Evolutionary conservation across 176 grass and related monocot genomes (phyloP).

Genomic region (Avena insularis): DNA sequence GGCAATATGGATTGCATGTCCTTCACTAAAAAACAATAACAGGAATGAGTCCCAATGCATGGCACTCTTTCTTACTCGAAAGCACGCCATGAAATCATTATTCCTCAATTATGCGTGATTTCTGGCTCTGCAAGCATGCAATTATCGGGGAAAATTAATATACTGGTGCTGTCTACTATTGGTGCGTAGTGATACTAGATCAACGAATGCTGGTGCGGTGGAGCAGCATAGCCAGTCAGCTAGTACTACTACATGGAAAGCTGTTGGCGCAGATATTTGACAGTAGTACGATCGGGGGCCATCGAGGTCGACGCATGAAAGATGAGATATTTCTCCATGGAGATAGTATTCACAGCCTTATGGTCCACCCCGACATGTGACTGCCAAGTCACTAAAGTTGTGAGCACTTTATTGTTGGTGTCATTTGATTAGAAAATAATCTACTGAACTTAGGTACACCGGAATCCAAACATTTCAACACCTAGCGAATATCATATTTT

Average conservation of each 20-base stretch:
- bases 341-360: neutral
- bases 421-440: neutral
- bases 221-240: neutral
- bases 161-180: neutral
- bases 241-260: neutral
- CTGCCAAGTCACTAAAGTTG: neutral
- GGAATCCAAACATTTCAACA: neutral
- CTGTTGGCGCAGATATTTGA: neutral
- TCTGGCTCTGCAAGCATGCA: neutral
- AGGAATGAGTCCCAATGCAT: neutral
- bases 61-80: neutral
- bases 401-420: neutral
- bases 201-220: neutral
- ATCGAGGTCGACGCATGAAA: conserved; percentile 7
- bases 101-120: neutral
- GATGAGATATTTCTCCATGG: conserved; percentile 2
- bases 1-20: neutral
- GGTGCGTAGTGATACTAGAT: neutral
- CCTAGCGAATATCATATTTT: neutral
- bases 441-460: neutral
- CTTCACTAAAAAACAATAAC: too few species aligned
- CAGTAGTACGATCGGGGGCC: neutral
- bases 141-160: neutral
- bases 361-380: neutral
- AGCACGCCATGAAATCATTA: neutral